Conservation (phyloP, 2,329 filamentous ascomycete genomes). For the Aspergillus sp. region DNA sequence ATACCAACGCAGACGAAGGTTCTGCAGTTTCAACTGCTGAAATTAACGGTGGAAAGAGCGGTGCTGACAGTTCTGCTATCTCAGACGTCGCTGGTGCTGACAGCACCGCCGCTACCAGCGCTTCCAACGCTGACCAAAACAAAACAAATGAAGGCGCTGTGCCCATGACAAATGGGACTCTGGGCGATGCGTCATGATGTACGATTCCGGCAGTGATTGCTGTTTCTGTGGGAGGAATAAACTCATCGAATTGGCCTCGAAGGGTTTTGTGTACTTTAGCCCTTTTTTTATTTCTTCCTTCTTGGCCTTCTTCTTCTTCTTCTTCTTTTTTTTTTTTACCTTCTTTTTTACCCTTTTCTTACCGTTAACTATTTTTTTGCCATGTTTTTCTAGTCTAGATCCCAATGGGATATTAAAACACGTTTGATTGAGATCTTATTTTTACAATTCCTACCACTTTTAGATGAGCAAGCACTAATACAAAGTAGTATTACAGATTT, state of each 20-base stretch:
- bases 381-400: not conserved
- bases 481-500: no score
- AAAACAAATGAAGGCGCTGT: slow-evolving; percentile 32
- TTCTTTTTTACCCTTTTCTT: slow-evolving; percentile 2
- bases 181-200: slow-evolving; percentile 45
- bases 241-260: not conserved
- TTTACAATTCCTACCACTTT: not conserved
- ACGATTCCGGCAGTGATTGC: slow-evolving; percentile 3
- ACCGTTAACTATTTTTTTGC: not conserved
- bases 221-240: not conserved
- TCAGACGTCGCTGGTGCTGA: slow-evolving; percentile 11
- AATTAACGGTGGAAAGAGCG: slow-evolving; percentile 9
- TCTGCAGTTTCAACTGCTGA: slow-evolving; percentile 7
- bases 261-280: slow-evolving; percentile 1
- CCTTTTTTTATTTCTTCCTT: slow-evolving; percentile 1
- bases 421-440: not conserved
- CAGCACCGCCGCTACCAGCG: slow-evolving; percentile 3
- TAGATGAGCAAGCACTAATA: not conserved
- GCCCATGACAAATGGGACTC: slow-evolving; percentile 53
- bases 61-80: slow-evolving; percentile 7
- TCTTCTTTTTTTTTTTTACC: slow-evolving; percentile 11
- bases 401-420: no score
- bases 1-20: slow-evolving; percentile 8
- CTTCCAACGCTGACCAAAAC: slow-evolving; percentile 9
- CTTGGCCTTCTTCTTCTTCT: slow-evolving; percentile 6